Base-by-base conservation (phyloP, 768 basidiomycete species). In the Glaciozyma martinii region DNA sequence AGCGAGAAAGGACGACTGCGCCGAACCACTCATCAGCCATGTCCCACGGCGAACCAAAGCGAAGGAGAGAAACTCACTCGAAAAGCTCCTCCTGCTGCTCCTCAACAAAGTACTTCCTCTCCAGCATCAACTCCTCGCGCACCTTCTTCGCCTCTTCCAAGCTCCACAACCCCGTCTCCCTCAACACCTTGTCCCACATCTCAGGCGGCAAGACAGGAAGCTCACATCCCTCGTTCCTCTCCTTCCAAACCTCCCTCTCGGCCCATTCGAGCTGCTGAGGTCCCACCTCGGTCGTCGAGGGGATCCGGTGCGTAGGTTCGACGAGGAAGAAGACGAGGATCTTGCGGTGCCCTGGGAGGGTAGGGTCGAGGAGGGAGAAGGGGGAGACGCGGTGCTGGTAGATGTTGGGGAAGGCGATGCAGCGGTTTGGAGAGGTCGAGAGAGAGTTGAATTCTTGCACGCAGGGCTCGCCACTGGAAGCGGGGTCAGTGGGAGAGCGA, bases 331-430 rank as follows among this genome's bases (percentile, higher is more conserved):
- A 78, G 33, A 75, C 75, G 25, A 84, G 64, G 15, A 81, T 72
- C 18, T 75, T 80, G 33, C 80, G 74, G 53, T 78, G 77, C 2
- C 83, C 83, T 15, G 77, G 76, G 60, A 76, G 77, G 9, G 75
- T 70, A 0, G 76, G 72, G 72, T 84, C 80, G 8, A 67, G 65
- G 15, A 83, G 78, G 13, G 72, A 59, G 59, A 82, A 79, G 2
- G 78, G 68, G 0, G 79, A 76, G 42, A 79, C 76, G 13, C 73
- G 72, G 61, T 82, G 77, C 70, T 84, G 83, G 73, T 82, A 84
- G 49, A 83, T 80, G 72, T 84, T 84, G 21, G 83, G 84, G 66
- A 82, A 84, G 46, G 78, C 78, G 46, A 83, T 69, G 43, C 75
- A 76, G 42, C 81, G 74, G 23, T 79, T 80, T 21, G 70, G 56